These are phyloP conservation scores for Penicillium waksmanii DNA, from an alignment of 495 filamentous ascomycete genomes.

Conservation along the genomic window DNA sequence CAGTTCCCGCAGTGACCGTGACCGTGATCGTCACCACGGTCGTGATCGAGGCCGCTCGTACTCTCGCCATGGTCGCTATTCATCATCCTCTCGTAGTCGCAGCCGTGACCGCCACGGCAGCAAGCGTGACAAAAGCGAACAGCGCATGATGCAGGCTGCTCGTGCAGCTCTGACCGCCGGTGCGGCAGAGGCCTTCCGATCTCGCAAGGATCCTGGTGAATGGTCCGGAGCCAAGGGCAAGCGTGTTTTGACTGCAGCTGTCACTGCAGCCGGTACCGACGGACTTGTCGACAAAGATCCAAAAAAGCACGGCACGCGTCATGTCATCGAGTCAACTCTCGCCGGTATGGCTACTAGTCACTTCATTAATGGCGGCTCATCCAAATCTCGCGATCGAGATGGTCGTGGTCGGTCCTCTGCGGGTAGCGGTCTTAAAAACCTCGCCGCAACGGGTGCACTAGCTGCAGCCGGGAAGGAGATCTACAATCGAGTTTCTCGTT, in stretches of 20 bases:
- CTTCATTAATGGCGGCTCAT: constrained; percentile 74
- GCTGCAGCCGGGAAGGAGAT: constrained; percentile 82
- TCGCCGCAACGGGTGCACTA: constrained; percentile 75
- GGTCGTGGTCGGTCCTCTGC: constrained; percentile 43
- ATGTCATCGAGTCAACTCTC: constrained; percentile 75
- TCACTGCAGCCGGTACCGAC: constrained; percentile 83
- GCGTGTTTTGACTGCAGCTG: constrained; percentile 83
- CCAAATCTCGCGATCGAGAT: constrained; percentile 48
- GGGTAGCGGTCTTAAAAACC: constrained; percentile 58
- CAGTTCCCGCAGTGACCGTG: constrained; percentile 20
- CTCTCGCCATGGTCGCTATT: constrained; percentile 58
- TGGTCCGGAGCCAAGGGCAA: constrained; percentile 87
- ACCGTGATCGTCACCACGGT: constrained; percentile 26
- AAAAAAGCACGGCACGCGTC: constrained; percentile 70
- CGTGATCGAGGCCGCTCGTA: constrained; percentile 38
- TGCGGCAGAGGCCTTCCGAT: constrained; percentile 84
- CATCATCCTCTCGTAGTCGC: constrained; percentile 51
- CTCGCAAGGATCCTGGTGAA: constrained; percentile 80
- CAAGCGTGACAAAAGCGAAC: constrained; percentile 48
- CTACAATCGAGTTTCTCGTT: constrained; percentile 62
- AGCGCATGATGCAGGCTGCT: constrained; percentile 80
- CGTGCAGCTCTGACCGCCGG: constrained; percentile 85
- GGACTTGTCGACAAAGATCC: constrained; percentile 71
- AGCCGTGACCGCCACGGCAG: constrained; percentile 39
- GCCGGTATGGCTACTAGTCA: constrained; percentile 84